phyloP scores from a whole-genome alignment of 108 stramenopile genomes.

The Cyclotella baltica region DNA sequence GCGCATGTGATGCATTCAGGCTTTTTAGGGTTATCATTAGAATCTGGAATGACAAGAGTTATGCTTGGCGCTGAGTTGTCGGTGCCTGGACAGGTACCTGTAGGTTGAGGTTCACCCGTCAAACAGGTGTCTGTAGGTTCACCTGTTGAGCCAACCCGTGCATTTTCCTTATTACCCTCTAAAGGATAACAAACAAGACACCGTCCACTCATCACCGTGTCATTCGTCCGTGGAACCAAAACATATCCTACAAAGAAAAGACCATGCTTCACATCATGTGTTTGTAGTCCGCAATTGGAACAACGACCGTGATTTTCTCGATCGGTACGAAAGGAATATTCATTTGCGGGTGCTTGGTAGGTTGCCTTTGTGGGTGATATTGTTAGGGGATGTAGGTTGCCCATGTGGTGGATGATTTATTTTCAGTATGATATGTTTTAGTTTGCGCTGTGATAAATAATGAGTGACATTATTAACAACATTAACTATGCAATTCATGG shows the following conservation, averaged over 20 bases:
- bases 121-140: neutral
- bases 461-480: too few relatives aligned
- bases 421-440: too few relatives aligned
- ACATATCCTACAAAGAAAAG: neutral
- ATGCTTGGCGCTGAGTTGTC: too few relatives aligned
- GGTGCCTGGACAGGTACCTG: too few relatives aligned
- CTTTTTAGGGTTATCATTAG: too few relatives aligned
- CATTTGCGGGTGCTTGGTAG: neutral
- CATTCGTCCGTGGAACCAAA: neutral
- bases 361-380: neutral
- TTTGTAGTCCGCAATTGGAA: neutral
- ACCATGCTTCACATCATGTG: neutral
- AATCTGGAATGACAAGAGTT: too few relatives aligned
- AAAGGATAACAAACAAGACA: neutral
- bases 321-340: neutral
- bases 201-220: neutral
- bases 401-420: too few relatives aligned
- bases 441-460: too few relatives aligned
- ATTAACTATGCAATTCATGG: too few relatives aligned
- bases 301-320: constrained; percentile 6
- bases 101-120: too few relatives aligned
- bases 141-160: neutral
- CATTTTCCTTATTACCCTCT: too few relatives aligned
- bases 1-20: too few relatives aligned
- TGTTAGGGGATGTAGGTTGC: neutral